Percentiles rank a stretch among this genome's conserved stretches.
Evolutionary conservation across 192 early-diverging fungal genomes (phyloP).

Genomic region (Coemansia sp.): DNA sequence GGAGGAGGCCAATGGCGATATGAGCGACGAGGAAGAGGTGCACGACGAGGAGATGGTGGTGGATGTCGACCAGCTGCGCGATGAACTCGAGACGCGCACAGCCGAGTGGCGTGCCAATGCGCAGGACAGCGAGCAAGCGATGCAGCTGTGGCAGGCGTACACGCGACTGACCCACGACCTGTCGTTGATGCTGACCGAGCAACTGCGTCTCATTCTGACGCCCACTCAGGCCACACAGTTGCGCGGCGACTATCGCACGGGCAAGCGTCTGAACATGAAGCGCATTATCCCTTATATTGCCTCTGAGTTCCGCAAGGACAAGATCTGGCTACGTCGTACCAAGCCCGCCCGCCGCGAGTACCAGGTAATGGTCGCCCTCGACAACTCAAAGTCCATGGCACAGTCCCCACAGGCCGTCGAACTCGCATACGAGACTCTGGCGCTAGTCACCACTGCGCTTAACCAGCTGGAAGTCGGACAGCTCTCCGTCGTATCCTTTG

Average conservation of each 20-base stretch:
- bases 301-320: conserved; percentile 98
- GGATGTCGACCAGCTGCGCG: conserved; percentile 71
- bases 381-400: conserved; percentile 98
- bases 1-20: conserved; percentile 50
- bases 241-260: conserved; percentile 96
- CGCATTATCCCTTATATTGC: conserved; percentile 99
- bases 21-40: conserved; percentile 31
- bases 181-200: conserved; percentile 89
- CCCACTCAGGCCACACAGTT: conserved; percentile 96
- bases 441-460: conserved; percentile 88
- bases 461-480: conserved; percentile 95
- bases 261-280: conserved; percentile 99
- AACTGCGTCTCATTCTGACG: conserved; percentile 92
- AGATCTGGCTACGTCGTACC: conserved; percentile 98
- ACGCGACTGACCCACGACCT: conserved; percentile 87
- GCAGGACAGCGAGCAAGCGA: conserved; percentile 56
- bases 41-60: conserved; percentile 27
- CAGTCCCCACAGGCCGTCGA: conserved; percentile 70
- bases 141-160: conserved; percentile 87
- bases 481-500: conserved; percentile 88
- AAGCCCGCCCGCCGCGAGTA: conserved; percentile 96
- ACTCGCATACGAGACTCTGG: conserved; percentile 92
- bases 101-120: conserved; percentile 68
- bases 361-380: conserved; percentile 96
- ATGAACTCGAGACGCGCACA: conserved; percentile 74